Base-by-base conservation (phyloP, 73 alveolate species). In the Symbiodinium natans region DNA sequence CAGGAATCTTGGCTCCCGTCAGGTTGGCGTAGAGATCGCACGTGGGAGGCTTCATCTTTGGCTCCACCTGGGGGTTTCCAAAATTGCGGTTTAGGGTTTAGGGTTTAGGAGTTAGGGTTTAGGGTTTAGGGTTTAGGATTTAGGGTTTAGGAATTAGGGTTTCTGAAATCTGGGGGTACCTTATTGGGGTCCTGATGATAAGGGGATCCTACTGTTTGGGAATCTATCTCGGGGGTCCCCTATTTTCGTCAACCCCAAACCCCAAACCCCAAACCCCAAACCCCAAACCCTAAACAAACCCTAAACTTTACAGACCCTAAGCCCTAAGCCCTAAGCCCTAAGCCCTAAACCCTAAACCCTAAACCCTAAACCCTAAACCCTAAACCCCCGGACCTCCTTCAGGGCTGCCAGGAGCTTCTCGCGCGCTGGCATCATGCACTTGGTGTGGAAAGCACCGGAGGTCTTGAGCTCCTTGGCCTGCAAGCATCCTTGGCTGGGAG, bases 391-490 rank as follows among this genome's bases (percentile, higher is more conserved):
- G 39, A 11, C 41, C 40, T 68, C 97, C 87, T 90, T 90, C 77
- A 90, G 36, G 38, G 97, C 97, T 0, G 54, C 34, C 33, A 71
- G 80, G 39, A 90, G 42, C 40, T 90, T 71, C 10, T 31, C 77
- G 23, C 88, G 11, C 29, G 97, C 97, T 0, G 97, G 97, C 54
- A 34, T 42, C 97, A 90, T 90, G 88, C 97, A 68, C 88, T 90
- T 90, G 54, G 87, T 90, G 40, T 73, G 88, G 94, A 87, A 87
- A n/a, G 97, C 97, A 38, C 97, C 97, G 5, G 88, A 71, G 74
- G 97, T 90, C 97, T 90, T 90, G 80, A 90, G 31, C 39, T 84
- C 97, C 77, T 90, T 90, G 1, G 97, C 97, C 34, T 90, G 97
- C 9, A 27, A 33, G 77, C 25, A 46, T 9, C 59, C 59, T 46